A percentile compares a stretch with the other conserved stretches of the same genome.
Evolutionary conservation across 805 yeast genomes (phyloP).

Genomic region (Saccharomyces kudriavzevii): DNA sequence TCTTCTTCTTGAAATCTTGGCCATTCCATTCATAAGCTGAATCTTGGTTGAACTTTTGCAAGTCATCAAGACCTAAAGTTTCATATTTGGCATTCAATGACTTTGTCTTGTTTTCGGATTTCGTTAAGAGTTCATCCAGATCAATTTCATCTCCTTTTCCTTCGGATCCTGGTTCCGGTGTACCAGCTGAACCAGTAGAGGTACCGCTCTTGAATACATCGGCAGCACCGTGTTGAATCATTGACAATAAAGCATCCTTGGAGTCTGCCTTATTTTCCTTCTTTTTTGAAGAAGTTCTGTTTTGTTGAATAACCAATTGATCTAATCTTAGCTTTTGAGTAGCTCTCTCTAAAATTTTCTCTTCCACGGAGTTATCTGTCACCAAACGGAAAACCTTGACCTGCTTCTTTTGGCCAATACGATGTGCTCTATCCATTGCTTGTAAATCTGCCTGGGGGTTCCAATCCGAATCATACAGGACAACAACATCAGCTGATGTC

Average conservation of each 20-base stretch:
- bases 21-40: constrained; percentile 87
- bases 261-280: constrained; percentile 32
- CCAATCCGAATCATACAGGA: constrained; percentile 77
- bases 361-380: constrained; percentile 78
- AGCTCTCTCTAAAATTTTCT: constrained; percentile 73
- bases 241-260: constrained; percentile 65
- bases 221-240: constrained; percentile 80
- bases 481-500: constrained; percentile 72
- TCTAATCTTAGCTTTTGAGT: constrained; percentile 71
- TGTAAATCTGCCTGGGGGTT: constrained; percentile 85
- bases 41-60: constrained; percentile 66
- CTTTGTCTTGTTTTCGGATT: constrained; percentile 56
- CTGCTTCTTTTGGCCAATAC: constrained; percentile 81
- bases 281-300: constrained; percentile 33
- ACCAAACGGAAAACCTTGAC: constrained; percentile 71
- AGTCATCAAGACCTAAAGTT: constrained; percentile 63
- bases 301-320: constrained; percentile 77
- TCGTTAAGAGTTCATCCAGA: constrained; percentile 50
- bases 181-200: constrained; percentile 15
- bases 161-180: constrained; percentile 25
- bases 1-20: constrained; percentile 60
- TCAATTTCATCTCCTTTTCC: constrained; percentile 38
- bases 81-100: constrained; percentile 57
- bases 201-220: constrained; percentile 38
- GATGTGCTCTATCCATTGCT: constrained; percentile 85